Evolutionary conservation across 2,329 filamentous ascomycete species (phyloP).

Genomic region (Claviceps lovelessii): DNA sequence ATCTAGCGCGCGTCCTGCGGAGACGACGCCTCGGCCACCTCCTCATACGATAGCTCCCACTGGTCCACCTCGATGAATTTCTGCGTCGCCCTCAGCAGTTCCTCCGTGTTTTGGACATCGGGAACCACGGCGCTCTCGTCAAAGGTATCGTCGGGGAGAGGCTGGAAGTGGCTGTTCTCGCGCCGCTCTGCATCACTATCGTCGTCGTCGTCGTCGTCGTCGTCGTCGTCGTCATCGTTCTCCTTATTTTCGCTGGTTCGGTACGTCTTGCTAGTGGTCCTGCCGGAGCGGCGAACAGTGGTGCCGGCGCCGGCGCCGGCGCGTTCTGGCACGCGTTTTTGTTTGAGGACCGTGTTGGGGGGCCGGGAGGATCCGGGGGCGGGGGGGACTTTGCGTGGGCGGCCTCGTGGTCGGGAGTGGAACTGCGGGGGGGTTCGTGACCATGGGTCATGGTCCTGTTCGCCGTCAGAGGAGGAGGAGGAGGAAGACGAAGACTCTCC

Average conservation of each 20-base stretch:
- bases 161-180: slow-evolving; percentile 26
- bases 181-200: slow-evolving; percentile 14
- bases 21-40: slow-evolving; percentile 41
- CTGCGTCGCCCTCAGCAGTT: slow-evolving; percentile 42
- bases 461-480: slow-evolving; percentile 32
- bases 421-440: background rate
- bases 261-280: slow-evolving; percentile 30
- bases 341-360: slow-evolving; percentile 11
- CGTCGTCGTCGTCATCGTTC: slow-evolving; percentile 29
- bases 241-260: slow-evolving; percentile 44
- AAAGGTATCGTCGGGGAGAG: slow-evolving; percentile 32
- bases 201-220: background rate
- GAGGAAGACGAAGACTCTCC: slow-evolving; percentile 43
- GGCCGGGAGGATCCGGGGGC: slow-evolving; percentile 15
- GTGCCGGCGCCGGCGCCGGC: background rate
- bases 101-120: slow-evolving; percentile 28
- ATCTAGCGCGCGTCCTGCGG: slow-evolving; percentile 33
- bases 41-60: slow-evolving; percentile 56
- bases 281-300: slow-evolving; percentile 11
- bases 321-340: slow-evolving; percentile 10
- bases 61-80: slow-evolving; percentile 58
- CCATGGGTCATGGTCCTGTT: slow-evolving; percentile 37
- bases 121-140: slow-evolving; percentile 16
- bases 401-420: background rate
- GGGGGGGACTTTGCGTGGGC: slow-evolving; percentile 15